phyloP scores from a whole-genome alignment of 768 basidiomycete species.

The Calocera cornea region DNA sequence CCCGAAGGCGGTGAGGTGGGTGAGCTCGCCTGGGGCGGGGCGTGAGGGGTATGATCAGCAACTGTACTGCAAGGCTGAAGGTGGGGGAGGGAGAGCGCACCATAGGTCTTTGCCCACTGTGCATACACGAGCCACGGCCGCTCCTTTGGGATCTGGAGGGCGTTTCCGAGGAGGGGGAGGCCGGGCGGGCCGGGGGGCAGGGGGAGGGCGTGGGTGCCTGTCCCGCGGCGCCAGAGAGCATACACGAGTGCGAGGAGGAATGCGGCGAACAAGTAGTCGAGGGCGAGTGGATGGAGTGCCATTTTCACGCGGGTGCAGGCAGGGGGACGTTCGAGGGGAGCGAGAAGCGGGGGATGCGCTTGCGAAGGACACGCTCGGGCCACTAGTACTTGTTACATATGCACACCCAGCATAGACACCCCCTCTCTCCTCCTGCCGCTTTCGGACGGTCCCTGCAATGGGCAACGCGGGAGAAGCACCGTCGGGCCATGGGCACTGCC shows the following conservation, averaged over 20 bases:
- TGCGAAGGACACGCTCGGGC: no score
- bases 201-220: background rate
- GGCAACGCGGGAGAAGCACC: no score
- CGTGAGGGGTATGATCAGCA: background rate
- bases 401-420: no score
- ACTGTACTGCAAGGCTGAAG: background rate
- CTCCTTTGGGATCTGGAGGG: conserved; percentile 7
- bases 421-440: no score
- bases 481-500: no score
- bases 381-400: no score
- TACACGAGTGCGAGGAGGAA: background rate
- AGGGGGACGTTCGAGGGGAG: no score
- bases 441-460: no score
- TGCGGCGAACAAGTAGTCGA: background rate
- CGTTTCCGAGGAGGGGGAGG: conserved; percentile 8
- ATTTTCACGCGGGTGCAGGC: no score
- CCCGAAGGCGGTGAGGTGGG: conserved; percentile 15
- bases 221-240: background rate
- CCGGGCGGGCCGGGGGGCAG: conserved; percentile 6
- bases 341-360: no score
- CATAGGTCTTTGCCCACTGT: conserved; percentile 4
- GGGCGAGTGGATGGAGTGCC: background rate
- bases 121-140: conserved; percentile 9
- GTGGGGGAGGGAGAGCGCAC: background rate
- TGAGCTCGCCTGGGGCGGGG: background rate